Conservation (phyloP, 73 alveolate species). For the Paramecium tetraurelia region DNA sequence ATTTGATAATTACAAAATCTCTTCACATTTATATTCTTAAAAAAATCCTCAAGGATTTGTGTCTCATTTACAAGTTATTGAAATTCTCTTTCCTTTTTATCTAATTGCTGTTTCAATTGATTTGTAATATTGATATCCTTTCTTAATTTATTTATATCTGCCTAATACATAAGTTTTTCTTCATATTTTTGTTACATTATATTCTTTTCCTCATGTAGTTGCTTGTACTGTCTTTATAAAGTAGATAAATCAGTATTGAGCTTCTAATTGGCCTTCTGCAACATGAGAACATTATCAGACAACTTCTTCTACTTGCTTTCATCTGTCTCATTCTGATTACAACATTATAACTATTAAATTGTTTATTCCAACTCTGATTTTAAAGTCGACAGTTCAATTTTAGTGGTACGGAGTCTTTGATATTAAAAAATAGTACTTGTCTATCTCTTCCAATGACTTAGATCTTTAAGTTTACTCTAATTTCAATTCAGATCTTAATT, state of each 20-base stretch:
- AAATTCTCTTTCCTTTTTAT: background rate
- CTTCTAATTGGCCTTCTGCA: background rate
- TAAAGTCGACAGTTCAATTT: background rate
- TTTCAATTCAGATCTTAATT: background rate
- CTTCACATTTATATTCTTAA: background rate
- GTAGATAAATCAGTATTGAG: background rate
- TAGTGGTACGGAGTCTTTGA: background rate
- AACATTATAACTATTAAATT: background rate
- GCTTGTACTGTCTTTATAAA: background rate
- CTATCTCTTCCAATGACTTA: constrained; percentile 25
- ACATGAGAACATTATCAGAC: background rate
- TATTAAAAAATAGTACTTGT: background rate
- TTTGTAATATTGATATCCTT: background rate
- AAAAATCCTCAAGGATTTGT: background rate
- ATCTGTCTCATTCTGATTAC: background rate
- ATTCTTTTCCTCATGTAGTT: background rate
- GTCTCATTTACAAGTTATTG: background rate
- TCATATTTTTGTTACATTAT: constrained; percentile 27
- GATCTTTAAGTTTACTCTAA: background rate
- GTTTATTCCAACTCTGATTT: background rate
- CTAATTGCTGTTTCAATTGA: background rate
- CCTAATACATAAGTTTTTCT: background rate
- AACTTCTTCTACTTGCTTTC: background rate
- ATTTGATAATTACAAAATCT: background rate
- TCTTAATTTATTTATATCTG: background rate